phyloP scores from a whole-genome alignment of 257 asterid species.

The Rauvolfia tetraphylla region DNA sequence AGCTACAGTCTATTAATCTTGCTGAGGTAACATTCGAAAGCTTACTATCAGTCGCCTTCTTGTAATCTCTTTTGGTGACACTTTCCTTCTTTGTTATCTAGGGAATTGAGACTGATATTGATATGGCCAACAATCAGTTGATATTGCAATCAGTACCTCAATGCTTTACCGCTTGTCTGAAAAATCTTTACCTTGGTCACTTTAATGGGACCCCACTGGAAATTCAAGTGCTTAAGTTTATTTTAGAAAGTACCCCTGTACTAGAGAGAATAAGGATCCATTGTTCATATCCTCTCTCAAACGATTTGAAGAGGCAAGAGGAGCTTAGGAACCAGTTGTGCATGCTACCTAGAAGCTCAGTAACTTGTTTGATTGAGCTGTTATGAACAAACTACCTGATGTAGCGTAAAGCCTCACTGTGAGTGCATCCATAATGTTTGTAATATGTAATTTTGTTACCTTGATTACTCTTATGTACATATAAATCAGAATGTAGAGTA shows the following conservation, averaged over 20 bases:
- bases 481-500: not conserved
- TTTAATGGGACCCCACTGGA: slow-evolving; percentile 4
- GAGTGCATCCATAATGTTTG: not conserved
- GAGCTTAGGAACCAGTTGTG: slow-evolving; percentile 4
- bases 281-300: slow-evolving; percentile 6
- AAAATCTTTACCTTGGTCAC: not conserved
- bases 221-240: slow-evolving; percentile 5
- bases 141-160: not conserved
- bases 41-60: not conserved
- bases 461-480: not conserved
- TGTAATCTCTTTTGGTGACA: not conserved
- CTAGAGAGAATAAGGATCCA: slow-evolving; percentile 2
- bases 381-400: not conserved
- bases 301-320: slow-evolving; percentile 1
- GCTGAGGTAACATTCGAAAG: not conserved
- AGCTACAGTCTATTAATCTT: not conserved
- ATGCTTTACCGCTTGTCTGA: not conserved
- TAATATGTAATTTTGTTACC: not conserved
- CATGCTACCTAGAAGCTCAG: not conserved
- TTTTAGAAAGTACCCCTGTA: not conserved
- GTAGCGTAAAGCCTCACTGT: not conserved
- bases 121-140: not conserved
- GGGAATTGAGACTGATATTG: not conserved
- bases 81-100: not conserved
- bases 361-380: slow-evolving; percentile 1